Evolutionary conservation across 2,329 filamentous ascomycete species (phyloP).

Genomic region (Trichoderma gracile): DNA sequence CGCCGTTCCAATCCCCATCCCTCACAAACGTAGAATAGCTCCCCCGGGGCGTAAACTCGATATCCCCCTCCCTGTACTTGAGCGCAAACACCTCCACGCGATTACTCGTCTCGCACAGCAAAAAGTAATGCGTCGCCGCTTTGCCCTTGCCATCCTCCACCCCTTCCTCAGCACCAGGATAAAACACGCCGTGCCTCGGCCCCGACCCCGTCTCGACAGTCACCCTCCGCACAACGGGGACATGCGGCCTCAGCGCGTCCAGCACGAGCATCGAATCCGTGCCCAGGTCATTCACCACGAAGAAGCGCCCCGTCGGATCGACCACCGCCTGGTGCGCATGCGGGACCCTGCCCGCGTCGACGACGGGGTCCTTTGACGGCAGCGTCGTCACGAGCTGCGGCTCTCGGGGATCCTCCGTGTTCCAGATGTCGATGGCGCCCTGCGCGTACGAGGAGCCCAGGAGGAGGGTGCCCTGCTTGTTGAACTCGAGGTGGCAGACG

Average conservation of each 20-base stretch:
- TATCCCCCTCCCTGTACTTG: slow-evolving; percentile 37
- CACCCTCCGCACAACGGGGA: slow-evolving; percentile 40
- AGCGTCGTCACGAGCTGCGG: slow-evolving; percentile 45
- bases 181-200: slow-evolving; percentile 55
- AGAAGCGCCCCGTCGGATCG: slow-evolving; percentile 52
- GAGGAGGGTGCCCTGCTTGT: slow-evolving; percentile 46
- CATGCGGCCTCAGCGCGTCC: slow-evolving; percentile 42
- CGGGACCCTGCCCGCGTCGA: slow-evolving; percentile 36
- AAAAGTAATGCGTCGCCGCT: slow-evolving; percentile 47
- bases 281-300: slow-evolving; percentile 52
- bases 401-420: slow-evolving; percentile 39
- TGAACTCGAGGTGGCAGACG: slow-evolving; percentile 52
- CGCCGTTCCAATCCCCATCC: slow-evolving; percentile 25
- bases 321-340: slow-evolving; percentile 52
- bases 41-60: slow-evolving; percentile 42
- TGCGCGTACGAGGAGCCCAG: slow-evolving; percentile 47
- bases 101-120: slow-evolving; percentile 51
- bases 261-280: slow-evolving; percentile 49
- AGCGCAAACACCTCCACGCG: slow-evolving; percentile 46
- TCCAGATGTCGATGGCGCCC: slow-evolving; percentile 49
- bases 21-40: slow-evolving; percentile 45
- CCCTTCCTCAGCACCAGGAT: slow-evolving; percentile 31
- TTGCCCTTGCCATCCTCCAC: not conserved
- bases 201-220: slow-evolving; percentile 45
- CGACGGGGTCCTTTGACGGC: slow-evolving; percentile 31